Conservation (phyloP, 73 alveolate genomes). For the Effrenium voratum region DNA sequence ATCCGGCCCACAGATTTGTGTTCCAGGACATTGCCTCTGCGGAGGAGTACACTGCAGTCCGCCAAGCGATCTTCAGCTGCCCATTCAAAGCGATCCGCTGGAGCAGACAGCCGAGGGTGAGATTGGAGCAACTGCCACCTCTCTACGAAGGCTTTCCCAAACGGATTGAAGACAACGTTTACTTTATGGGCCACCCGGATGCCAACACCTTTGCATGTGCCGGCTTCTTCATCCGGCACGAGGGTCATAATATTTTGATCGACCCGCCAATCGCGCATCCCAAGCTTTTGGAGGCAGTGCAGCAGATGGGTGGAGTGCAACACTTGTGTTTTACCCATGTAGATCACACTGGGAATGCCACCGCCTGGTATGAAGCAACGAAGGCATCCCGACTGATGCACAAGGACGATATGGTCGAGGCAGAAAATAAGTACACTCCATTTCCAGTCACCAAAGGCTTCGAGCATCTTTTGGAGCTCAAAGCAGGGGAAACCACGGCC, state of each 20-base stretch:
- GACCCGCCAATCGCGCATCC: slow-evolving; percentile 78
- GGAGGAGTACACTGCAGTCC: slow-evolving; percentile 41
- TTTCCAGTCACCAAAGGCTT: slow-evolving; percentile 38
- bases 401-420: slow-evolving; percentile 29
- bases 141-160: slow-evolving; percentile 56
- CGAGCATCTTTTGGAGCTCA: background rate
- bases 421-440: slow-evolving; percentile 46
- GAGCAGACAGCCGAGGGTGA: slow-evolving; percentile 33
- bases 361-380: background rate
- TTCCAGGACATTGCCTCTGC: slow-evolving; percentile 26
- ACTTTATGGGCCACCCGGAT: slow-evolving; percentile 47
- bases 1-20: too few relatives aligned
- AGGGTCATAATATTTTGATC: slow-evolving; percentile 22
- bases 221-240: background rate
- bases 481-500: slow-evolving; percentile 23
- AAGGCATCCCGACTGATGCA: slow-evolving; percentile 37
- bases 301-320: slow-evolving; percentile 56
- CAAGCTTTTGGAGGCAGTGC: slow-evolving; percentile 16
- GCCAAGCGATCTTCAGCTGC: slow-evolving; percentile 44
- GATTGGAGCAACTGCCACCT: background rate
- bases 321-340: slow-evolving; percentile 27
- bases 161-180: slow-evolving; percentile 25
- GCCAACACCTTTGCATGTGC: slow-evolving; percentile 42
- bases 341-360: slow-evolving; percentile 31
- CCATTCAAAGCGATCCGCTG: slow-evolving; percentile 64